These are phyloP conservation scores for Macrolepiota fuliginosa DNA, from an alignment of 768 basidiomycete genomes.

Conservation along the genomic window DNA sequence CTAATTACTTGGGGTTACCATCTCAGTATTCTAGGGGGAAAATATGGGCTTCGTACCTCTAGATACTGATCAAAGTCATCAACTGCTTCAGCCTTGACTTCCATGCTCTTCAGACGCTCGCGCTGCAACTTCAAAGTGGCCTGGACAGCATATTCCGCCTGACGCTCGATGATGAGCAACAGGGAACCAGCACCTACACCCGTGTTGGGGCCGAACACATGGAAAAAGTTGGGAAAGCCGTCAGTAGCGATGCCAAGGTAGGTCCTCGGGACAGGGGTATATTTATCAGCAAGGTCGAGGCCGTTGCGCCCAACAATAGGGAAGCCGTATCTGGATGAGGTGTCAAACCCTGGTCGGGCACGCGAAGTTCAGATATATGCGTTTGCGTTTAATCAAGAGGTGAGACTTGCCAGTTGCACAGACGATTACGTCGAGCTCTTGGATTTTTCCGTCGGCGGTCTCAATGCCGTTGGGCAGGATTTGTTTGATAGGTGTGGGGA, in stretches of 20 bases:
- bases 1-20: constrained; percentile 23
- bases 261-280: constrained; percentile 50
- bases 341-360: constrained; percentile 45
- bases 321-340: constrained; percentile 44
- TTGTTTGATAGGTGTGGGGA: constrained; percentile 46
- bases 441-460: constrained; percentile 48
- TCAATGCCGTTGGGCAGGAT: constrained; percentile 56
- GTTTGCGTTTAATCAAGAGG: neutral
- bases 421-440: constrained; percentile 57
- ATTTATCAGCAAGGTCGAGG: constrained; percentile 48
- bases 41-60: constrained; percentile 35
- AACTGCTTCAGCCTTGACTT: constrained; percentile 56
- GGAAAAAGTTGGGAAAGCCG: constrained; percentile 72
- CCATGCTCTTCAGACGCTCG: constrained; percentile 61
- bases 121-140: constrained; percentile 59
- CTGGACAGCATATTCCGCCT: constrained; percentile 54
- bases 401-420: constrained; percentile 53
- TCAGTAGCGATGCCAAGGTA: constrained; percentile 60
- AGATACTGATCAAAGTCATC: constrained; percentile 61
- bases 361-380: neutral
- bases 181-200: constrained; percentile 54
- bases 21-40: neutral
- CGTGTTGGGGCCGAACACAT: constrained; percentile 54
- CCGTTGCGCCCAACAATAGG: constrained; percentile 54
- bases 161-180: constrained; percentile 51